Evolutionary conservation across 208 protist genomes (phyloP).

Genomic region (Leishmania lainsoni): DNA sequence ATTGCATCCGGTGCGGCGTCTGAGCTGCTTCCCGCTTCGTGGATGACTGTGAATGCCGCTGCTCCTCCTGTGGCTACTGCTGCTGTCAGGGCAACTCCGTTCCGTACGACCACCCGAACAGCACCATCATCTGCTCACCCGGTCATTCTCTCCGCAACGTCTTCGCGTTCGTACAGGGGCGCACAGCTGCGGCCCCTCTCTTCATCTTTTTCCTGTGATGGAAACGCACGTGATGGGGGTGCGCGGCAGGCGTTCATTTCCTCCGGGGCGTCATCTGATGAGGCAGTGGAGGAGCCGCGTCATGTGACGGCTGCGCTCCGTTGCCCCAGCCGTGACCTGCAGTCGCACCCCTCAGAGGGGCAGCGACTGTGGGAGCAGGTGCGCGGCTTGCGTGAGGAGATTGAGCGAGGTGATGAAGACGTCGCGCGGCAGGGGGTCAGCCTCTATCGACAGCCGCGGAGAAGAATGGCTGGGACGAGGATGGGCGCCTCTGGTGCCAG

Average conservation of each 20-base stretch:
- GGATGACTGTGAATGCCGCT: neutral
- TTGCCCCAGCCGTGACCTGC: constrained; percentile 25
- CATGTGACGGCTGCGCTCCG: constrained; percentile 35
- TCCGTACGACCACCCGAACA: neutral
- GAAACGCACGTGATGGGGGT: neutral
- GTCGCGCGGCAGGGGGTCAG: neutral
- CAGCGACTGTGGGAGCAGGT: constrained; percentile 42
- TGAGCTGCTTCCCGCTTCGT: neutral
- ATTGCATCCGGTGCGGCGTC: neutral
- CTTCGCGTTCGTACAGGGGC: no score
- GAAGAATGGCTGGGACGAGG: neutral
- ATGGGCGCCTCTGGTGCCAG: neutral
- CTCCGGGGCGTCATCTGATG: neutral
- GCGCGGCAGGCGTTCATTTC: neutral
- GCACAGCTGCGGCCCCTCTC: neutral
- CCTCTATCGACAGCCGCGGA: neutral
- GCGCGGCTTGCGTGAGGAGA: constrained; percentile 34
- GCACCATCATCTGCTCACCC: constrained; percentile 8
- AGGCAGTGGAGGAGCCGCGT: constrained; percentile 24
- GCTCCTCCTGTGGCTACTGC: neutral
- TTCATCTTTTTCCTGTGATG: neutral
- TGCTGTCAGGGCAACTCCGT: neutral
- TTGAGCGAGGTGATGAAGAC: neutral
- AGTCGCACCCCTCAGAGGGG: constrained; percentile 32
- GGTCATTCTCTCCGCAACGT: neutral